These are phyloP conservation scores for Colletotrichum brevisporum DNA, from an alignment of 2,329 filamentous ascomycete genomes.

Conservation along the genomic window DNA sequence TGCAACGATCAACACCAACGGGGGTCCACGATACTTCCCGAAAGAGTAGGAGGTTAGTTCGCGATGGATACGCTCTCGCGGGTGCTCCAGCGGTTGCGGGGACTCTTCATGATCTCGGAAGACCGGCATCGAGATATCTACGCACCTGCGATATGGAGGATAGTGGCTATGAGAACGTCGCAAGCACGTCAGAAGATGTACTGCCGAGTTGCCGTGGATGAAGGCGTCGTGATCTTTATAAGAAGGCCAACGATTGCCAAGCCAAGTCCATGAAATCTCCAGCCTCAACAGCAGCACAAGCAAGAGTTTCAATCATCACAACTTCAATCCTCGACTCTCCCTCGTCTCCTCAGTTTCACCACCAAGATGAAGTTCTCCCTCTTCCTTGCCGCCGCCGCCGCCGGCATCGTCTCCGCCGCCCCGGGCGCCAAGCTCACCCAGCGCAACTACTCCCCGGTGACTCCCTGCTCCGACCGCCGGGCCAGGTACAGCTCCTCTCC, in stretches of 20 bases:
- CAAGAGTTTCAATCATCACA: conserved; percentile 16
- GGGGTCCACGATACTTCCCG: conserved; percentile 28
- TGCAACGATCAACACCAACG: neutral
- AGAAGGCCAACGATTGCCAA: conserved; percentile 17
- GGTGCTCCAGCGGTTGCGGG: neutral
- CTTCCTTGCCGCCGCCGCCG: conserved; percentile 38
- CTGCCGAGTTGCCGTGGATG: neutral
- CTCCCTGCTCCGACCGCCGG: conserved; percentile 18
- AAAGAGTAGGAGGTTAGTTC: conserved; percentile 32
- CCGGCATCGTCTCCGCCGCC: conserved; percentile 40
- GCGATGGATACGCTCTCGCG: neutral
- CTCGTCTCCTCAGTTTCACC: neutral
- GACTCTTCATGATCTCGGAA: conserved; percentile 1
- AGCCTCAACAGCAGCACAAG: conserved; percentile 20
- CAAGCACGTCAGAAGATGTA: neutral
- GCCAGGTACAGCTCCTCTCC: conserved; percentile 38
- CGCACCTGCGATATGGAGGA: conserved; percentile 29
- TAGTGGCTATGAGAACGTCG: conserved; percentile 21
- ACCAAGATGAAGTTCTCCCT: conserved; percentile 37
- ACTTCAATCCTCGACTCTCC: conserved; percentile 1
- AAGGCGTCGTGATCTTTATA: conserved; percentile 7
- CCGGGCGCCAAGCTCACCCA: conserved; percentile 30
- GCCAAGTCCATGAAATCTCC: neutral
- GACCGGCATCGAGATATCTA: conserved; percentile 27
- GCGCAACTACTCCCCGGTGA: conserved; percentile 30